phyloP scores from a whole-genome alignment of 257 asterid genomes.

The Jacaranda mimosifolia region DNA sequence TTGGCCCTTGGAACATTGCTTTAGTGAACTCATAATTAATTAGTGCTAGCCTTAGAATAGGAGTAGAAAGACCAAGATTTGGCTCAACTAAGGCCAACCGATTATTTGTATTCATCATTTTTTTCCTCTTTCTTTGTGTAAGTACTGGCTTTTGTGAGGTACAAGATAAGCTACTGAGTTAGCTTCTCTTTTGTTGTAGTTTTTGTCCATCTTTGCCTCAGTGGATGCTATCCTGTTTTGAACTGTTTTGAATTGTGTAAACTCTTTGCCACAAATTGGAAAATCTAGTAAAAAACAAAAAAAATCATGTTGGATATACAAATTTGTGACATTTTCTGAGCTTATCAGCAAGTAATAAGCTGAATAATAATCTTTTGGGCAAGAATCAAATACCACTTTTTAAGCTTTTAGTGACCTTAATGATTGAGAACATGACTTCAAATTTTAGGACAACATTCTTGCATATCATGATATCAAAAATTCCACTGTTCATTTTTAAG shows the following conservation, averaged over 20 bases:
- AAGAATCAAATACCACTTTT: background rate
- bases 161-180: background rate
- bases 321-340: background rate
- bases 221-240: background rate
- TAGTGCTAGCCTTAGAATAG: conserved; percentile 37
- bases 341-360: background rate
- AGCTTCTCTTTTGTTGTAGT: conserved; percentile 10
- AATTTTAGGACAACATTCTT: too few relatives aligned
- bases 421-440: too few relatives aligned
- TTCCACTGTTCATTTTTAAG: too few relatives aligned
- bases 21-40: too few relatives aligned
- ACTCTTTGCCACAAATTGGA: background rate
- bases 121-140: background rate
- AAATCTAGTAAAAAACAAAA: too few relatives aligned
- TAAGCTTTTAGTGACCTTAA: too few relatives aligned
- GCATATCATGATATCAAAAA: too few relatives aligned
- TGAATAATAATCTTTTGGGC: background rate
- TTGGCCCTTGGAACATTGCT: too few relatives aligned
- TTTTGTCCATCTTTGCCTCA: background rate
- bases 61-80: background rate
- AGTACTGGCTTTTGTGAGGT: background rate
- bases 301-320: too few relatives aligned
- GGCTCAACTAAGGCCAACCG: background rate
- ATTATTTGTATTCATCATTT: background rate
- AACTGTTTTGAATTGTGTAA: background rate